Conservation (phyloP, 495 filamentous ascomycete genomes). For the Penicillium lagena region DNA sequence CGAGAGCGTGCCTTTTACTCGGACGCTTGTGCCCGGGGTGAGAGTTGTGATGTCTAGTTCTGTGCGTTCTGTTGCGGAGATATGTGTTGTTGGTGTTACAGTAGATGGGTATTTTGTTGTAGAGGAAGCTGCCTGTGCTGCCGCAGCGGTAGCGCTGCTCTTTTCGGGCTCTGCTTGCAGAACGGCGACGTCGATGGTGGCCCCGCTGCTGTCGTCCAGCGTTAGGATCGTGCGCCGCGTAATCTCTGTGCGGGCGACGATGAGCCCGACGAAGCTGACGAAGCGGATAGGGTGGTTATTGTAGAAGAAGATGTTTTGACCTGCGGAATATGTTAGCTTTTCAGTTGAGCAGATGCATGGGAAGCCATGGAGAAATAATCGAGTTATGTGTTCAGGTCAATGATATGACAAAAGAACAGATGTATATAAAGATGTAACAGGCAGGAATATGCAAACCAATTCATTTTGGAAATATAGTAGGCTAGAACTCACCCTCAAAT, state of each 20-base stretch:
- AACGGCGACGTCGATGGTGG: slow-evolving; percentile 56
- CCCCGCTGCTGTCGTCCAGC: slow-evolving; percentile 82
- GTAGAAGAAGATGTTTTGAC: slow-evolving; percentile 70
- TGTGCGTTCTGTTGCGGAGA: slow-evolving; percentile 21
- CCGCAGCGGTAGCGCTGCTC: background rate
- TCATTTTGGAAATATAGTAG: background rate
- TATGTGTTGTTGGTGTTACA: slow-evolving; percentile 11
- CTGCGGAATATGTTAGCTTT: slow-evolving; percentile 27
- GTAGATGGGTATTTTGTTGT: slow-evolving; percentile 1
- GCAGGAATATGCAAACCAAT: slow-evolving; percentile 2
- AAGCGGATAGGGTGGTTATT: slow-evolving; percentile 87
- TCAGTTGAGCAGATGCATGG: too few relatives aligned
- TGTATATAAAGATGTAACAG: background rate
- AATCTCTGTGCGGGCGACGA: slow-evolving; percentile 70
- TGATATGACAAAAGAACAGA: background rate
- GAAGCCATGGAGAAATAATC: too few relatives aligned
- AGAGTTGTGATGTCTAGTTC: slow-evolving; percentile 41
- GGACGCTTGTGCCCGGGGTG: slow-evolving; percentile 62
- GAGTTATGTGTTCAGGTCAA: too few relatives aligned
- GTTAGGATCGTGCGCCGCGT: slow-evolving; percentile 55
- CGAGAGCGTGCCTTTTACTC: slow-evolving; percentile 68
- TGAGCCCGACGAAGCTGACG: slow-evolving; percentile 65
- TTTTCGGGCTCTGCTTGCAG: slow-evolving; percentile 8
- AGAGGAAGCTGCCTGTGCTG: slow-evolving; percentile 6
- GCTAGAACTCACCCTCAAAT: slow-evolving; percentile 55